Conservation (phyloP, 2,329 filamentous ascomycete species). For the Dothistroma septosporum region DNA sequence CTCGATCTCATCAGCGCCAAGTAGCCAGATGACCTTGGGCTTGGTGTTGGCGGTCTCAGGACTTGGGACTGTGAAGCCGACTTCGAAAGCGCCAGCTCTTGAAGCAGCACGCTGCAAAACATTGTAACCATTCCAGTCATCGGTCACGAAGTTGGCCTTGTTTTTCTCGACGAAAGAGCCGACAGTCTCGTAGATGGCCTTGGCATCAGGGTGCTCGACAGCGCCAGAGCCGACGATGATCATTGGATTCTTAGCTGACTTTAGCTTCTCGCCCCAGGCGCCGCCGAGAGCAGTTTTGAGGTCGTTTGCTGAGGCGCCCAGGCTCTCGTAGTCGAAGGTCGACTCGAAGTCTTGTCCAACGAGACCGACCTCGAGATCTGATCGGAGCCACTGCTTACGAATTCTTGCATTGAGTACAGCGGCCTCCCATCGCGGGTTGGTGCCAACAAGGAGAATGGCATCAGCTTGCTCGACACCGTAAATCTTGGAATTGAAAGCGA, state of each 20-base stretch:
- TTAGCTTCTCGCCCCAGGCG: slow-evolving; percentile 87
- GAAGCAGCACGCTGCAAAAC: slow-evolving; percentile 91
- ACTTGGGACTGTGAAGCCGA: slow-evolving; percentile 88
- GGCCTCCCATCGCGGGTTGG: slow-evolving; percentile 92
- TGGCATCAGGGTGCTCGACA: slow-evolving; percentile 84
- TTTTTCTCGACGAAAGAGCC: slow-evolving; percentile 92
- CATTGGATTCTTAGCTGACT: slow-evolving; percentile 85
- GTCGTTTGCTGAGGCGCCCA: slow-evolving; percentile 72
- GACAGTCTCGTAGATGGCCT: slow-evolving; percentile 87
- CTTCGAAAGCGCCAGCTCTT: slow-evolving; percentile 86
- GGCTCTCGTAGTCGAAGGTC: slow-evolving; percentile 91
- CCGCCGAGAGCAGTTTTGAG: slow-evolving; percentile 83
- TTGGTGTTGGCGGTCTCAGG: slow-evolving; percentile 74
- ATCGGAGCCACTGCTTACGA: slow-evolving; percentile 94
- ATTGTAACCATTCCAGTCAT: slow-evolving; percentile 97
- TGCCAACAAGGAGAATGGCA: slow-evolving; percentile 84
- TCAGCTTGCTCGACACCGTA: slow-evolving; percentile 92
- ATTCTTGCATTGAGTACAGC: slow-evolving; percentile 94
- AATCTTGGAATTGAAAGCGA: slow-evolving; percentile 94
- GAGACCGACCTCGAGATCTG: slow-evolving; percentile 86
- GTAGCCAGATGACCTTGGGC: slow-evolving; percentile 93
- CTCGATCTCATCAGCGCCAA: slow-evolving; percentile 88
- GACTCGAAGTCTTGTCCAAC: slow-evolving; percentile 89
- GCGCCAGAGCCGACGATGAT: slow-evolving; percentile 92
- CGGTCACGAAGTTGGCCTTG: slow-evolving; percentile 76